Conservation (phyloP, 2,329 filamentous ascomycete genomes). For the Truncatella angustata region DNA sequence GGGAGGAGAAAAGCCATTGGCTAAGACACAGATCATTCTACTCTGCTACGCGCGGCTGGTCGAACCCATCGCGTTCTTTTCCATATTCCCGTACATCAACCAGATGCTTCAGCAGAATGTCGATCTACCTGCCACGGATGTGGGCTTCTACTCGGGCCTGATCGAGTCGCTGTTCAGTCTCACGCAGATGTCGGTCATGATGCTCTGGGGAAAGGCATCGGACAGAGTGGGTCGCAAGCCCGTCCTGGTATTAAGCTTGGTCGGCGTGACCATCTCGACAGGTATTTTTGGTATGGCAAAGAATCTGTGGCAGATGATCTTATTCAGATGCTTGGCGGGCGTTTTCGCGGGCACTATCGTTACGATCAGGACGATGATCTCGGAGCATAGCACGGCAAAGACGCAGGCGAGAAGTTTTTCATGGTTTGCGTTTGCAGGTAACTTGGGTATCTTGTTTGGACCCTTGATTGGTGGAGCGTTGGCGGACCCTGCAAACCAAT, state of each 20-base stretch:
- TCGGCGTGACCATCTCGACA: slow-evolving; percentile 60
- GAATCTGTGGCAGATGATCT: slow-evolving; percentile 70
- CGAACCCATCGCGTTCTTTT: slow-evolving; percentile 81
- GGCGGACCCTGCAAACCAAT: slow-evolving; percentile 65
- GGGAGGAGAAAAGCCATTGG: slow-evolving; percentile 47
- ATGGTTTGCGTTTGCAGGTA: slow-evolving; percentile 73
- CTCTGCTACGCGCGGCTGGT: slow-evolving; percentile 72
- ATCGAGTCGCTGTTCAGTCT: slow-evolving; percentile 74
- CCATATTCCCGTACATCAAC: slow-evolving; percentile 78
- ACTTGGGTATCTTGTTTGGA: slow-evolving; percentile 72
- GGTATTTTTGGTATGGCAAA: slow-evolving; percentile 67
- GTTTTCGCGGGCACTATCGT: slow-evolving; percentile 73
- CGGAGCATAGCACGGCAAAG: slow-evolving; percentile 66
- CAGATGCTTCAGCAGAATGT: slow-evolving; percentile 72
- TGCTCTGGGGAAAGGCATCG: slow-evolving; percentile 67
- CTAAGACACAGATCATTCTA: slow-evolving; percentile 64
- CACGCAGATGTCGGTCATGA: slow-evolving; percentile 76
- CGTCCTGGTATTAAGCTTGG: slow-evolving; percentile 64
- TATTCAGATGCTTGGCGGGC: slow-evolving; percentile 69
- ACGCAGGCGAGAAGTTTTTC: slow-evolving; percentile 74
- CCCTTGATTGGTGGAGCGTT: slow-evolving; percentile 68
- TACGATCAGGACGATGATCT: slow-evolving; percentile 74
- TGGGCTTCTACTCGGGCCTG: slow-evolving; percentile 77
- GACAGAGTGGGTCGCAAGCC: slow-evolving; percentile 73
- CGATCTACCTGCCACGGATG: slow-evolving; percentile 58